phyloP scores from a whole-genome alignment of 148 eudicot genomes.

The Euryodendron excelsum region DNA sequence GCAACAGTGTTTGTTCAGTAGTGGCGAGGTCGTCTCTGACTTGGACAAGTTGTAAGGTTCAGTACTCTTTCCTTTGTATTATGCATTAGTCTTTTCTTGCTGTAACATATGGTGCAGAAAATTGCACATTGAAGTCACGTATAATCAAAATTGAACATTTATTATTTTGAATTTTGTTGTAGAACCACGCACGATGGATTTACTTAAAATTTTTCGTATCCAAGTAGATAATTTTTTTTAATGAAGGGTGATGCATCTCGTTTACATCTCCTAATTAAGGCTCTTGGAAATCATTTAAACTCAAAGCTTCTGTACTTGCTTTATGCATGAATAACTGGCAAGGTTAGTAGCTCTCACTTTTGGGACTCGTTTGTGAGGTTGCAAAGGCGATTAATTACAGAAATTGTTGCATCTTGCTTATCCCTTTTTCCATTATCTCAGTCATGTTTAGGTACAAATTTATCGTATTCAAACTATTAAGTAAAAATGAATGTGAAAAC shows the following conservation, averaged over 20 bases:
- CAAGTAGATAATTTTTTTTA: background rate
- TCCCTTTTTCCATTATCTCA: background rate
- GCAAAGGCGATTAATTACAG: background rate
- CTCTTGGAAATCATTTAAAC: background rate
- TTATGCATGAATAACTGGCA: background rate
- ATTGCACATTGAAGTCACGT: too few species aligned
- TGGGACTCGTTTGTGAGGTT: too few species aligned
- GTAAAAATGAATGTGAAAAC: background rate
- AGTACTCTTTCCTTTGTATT: background rate
- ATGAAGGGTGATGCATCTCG: background rate
- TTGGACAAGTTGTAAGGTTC: background rate
- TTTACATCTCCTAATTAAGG: background rate
- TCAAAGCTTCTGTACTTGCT: background rate
- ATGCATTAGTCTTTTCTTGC: background rate
- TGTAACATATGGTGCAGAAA: background rate
- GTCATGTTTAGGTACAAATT: too few species aligned
- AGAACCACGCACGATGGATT: background rate
- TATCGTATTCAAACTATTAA: too few species aligned
- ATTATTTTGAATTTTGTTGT: background rate
- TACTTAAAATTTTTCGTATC: background rate
- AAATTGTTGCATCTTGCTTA: background rate
- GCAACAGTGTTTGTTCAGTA: background rate
- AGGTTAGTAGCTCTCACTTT: too few species aligned
- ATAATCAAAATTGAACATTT: too few species aligned
- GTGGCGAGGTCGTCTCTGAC: background rate